These are phyloP conservation scores for Madurella fahalii DNA, from an alignment of 2,329 filamentous ascomycete genomes.

Conservation along the genomic window DNA sequence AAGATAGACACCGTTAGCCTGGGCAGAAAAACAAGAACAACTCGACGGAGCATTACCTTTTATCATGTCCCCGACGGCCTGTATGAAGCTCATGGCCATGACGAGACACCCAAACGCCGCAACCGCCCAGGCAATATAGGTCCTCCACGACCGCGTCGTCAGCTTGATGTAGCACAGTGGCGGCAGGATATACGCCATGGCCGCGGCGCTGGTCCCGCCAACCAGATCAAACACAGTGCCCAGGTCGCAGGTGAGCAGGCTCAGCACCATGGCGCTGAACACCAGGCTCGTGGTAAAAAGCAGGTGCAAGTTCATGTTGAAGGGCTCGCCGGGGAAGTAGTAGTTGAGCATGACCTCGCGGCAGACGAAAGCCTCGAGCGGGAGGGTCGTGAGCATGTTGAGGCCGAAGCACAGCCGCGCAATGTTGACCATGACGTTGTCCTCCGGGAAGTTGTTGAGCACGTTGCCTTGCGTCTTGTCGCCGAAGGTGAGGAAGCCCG, in stretches of 20 bases:
- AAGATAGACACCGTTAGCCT: not conserved
- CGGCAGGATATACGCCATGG: conserved; percentile 90
- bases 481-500: conserved; percentile 89
- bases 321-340: conserved; percentile 64
- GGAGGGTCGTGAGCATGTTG: conserved; percentile 97
- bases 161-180: conserved; percentile 94
- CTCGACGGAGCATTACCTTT: conserved; percentile 20
- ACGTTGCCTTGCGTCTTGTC: conserved; percentile 91
- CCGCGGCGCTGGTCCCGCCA: conserved; percentile 89
- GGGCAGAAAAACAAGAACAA: not conserved
- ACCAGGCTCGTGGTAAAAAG: conserved; percentile 82
- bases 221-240: conserved; percentile 95
- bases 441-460: conserved; percentile 90
- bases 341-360: conserved; percentile 94
- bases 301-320: conserved; percentile 78
- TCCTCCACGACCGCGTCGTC: conserved; percentile 55
- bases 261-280: conserved; percentile 69
- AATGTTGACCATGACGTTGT: conserved; percentile 91
- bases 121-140: conserved; percentile 29
- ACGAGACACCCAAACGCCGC: conserved; percentile 29
- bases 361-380: conserved; percentile 95
- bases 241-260: conserved; percentile 85
- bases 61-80: conserved; percentile 31
- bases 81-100: conserved; percentile 30
- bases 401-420: conserved; percentile 92